A percentile compares a stretch with the other conserved stretches of the same genome.
These are phyloP conservation scores for Apiospora kogelbergensis DNA, from an alignment of 2,329 filamentous ascomycete species.

Conservation along the genomic window DNA sequence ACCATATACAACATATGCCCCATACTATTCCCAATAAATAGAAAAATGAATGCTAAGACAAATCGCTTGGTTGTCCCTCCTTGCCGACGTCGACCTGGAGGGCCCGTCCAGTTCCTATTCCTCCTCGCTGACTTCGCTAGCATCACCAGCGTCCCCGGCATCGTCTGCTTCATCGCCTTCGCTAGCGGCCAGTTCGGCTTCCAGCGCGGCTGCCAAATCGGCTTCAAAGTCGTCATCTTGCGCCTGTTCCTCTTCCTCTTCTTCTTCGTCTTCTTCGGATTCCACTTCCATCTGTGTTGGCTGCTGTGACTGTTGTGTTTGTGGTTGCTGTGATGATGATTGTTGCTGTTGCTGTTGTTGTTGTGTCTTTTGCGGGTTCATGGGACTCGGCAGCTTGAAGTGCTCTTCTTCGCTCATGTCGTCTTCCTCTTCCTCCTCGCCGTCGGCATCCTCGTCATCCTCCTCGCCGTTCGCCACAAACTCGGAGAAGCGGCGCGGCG, in stretches of 20 bases:
- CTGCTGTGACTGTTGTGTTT: neutral
- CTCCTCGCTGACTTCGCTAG: constrained; percentile 35
- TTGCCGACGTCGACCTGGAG: neutral
- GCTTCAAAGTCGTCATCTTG: constrained; percentile 34
- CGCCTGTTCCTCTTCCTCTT: neutral
- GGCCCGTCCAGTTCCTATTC: constrained; percentile 20
- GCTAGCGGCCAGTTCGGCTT: constrained; percentile 27
- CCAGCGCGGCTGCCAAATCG: constrained; percentile 34
- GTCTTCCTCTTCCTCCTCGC: constrained; percentile 43
- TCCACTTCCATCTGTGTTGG: constrained; percentile 26
- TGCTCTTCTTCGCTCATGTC: constrained; percentile 34
- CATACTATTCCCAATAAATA: neutral
- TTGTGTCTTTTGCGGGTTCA: constrained; percentile 36
- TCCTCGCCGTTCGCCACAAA: constrained; percentile 48
- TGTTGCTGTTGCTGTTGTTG: constrained; percentile 21
- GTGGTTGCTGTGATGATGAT: constrained; percentile 3
- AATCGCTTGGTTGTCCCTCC: neutral
- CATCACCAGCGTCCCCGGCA: constrained; percentile 13
- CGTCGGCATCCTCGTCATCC: constrained; percentile 44
- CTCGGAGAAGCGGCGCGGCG: constrained; percentile 52
- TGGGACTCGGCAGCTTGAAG: constrained; percentile 55
- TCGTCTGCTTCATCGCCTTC: constrained; percentile 18
- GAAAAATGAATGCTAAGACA: neutral
- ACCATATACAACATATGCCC: neutral
- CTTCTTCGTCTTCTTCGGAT: constrained; percentile 33